Evolutionary conservation across 1,139 yeast genomes (phyloP).

Genomic region (Sugiyamaella japonica): DNA sequence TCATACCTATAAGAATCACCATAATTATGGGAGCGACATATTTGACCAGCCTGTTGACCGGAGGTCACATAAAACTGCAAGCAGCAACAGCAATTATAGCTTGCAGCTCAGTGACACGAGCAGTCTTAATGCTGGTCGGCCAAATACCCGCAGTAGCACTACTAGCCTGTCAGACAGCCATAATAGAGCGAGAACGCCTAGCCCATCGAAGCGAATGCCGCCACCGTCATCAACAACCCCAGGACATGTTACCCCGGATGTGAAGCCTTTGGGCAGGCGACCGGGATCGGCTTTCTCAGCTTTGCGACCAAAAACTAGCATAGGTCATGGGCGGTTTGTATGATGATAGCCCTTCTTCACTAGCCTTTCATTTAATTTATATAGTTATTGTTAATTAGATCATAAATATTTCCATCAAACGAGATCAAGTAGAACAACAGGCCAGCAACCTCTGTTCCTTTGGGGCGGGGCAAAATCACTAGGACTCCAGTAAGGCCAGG

Average conservation of each 20-base stretch:
- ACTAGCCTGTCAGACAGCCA: not conserved
- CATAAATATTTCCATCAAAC: not conserved
- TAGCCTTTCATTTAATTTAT: not conserved
- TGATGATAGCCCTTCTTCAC: conserved; percentile 2
- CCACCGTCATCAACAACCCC: not conserved
- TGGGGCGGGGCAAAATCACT: not conserved
- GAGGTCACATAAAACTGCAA: not conserved
- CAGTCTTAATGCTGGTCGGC: not conserved
- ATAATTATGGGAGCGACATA: not conserved
- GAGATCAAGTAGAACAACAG: not conserved
- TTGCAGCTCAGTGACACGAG: not conserved
- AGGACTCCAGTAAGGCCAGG: conserved; percentile 32
- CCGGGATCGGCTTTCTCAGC: conserved; percentile 35
- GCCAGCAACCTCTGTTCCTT: not conserved
- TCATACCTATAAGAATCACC: not conserved
- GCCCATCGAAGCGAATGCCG: conserved; percentile 14
- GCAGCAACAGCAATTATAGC: not conserved
- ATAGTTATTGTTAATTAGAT: conserved; percentile 4
- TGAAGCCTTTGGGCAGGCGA: conserved; percentile 14
- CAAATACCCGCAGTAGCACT: not conserved
- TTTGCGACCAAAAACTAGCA: conserved; percentile 28
- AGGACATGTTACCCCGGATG: not conserved
- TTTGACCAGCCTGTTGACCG: conserved; percentile 1
- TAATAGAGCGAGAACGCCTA: conserved; percentile 6
- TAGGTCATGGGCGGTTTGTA: conserved; percentile 30